Evolutionary conservation across 176 grass and related monocot genomes (phyloP), one percentile per base, ranked within the genome.

Genomic region (Puya raimondii): DNA sequence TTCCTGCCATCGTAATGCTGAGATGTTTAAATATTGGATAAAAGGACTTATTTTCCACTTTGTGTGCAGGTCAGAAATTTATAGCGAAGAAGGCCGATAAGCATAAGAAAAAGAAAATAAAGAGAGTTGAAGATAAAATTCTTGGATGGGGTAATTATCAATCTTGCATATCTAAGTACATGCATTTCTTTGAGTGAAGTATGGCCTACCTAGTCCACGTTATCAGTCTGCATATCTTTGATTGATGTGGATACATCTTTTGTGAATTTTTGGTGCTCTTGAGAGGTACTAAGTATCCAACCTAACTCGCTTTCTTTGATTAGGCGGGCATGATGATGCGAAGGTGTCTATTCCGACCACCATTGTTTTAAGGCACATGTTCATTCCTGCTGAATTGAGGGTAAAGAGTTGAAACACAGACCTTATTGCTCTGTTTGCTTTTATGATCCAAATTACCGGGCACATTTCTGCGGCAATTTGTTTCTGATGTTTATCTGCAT

Each of bases 321-420:
- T 87, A 93, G 94, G 94, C 84, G 94, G 89, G 22, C 94, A 88
- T 80, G 89, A 99, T 80, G 89, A 97, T 88, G 79, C 76, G 74
- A 97, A 90, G 84, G 12, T 93, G 71, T 80, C 14, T 26, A 82
- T 97, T 85, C 86, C 89, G 66, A 73, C 79, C 33, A 87, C 82
- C 10, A 79, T 99, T 52, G 73, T 99, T 86, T 83, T 99, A 63
- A 64, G 80, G 50, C 79, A 93, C 68, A 93, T 99, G 89, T 99
- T 97, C 68, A 75, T 74, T 64, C 89, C 89, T 70, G 77, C 87
- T 77, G 94, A 97, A 67, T 72, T 99, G 67, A 90, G 89, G 81
- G 94, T 99, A 83, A 82, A 80, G 70, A 76, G 50, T 71, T 72
- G 79, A 67, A 69, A 29, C 53, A 21, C 69, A 74, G 29, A 63